Percentiles rank a stretch among this genome's conserved stretches.
These are phyloP conservation scores for Prunus fruticosa DNA, from an alignment of 306 rosid species.

Conservation along the genomic window DNA sequence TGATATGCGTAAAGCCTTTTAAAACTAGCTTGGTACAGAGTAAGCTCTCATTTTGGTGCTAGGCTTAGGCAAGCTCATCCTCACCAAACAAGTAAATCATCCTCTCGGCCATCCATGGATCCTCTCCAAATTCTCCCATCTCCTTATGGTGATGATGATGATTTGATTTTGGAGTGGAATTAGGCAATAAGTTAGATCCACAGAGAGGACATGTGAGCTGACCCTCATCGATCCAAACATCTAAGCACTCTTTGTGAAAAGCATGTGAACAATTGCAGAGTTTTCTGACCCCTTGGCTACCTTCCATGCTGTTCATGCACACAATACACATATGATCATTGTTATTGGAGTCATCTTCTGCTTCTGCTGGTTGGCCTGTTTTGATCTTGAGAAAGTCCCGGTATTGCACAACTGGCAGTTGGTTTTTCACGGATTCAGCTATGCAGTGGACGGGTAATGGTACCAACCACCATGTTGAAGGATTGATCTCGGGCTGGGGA, in stretches of 20 bases:
- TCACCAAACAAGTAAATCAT: conserved; percentile 24
- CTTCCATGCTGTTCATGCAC: conserved; percentile 23
- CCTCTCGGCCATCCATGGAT: conserved; percentile 27
- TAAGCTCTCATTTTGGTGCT: no score
- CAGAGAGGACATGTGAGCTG: background rate
- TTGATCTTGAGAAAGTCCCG: no score
- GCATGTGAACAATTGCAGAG: conserved; percentile 26
- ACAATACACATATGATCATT: conserved; percentile 10
- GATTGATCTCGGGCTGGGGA: no score
- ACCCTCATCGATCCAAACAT: conserved; percentile 30
- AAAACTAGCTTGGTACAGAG: no score
- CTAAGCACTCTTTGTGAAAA: conserved; percentile 33
- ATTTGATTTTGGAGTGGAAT: no score
- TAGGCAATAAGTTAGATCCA: conserved; percentile 8
- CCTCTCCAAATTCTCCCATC: background rate
- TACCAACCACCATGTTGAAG: background rate
- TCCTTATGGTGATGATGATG: background rate
- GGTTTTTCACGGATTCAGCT: no score
- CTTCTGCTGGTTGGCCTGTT: background rate
- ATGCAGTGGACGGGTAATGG: background rate
- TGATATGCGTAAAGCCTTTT: no score
- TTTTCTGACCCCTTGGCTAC: conserved; percentile 13
- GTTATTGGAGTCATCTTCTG: background rate
- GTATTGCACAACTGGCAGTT: no score
- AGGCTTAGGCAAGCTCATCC: background rate